Evolutionary conservation across 2,329 filamentous ascomycete genomes (phyloP), one percentile per base, ranked within the genome.

Genomic region (Beauveria varroae): DNA sequence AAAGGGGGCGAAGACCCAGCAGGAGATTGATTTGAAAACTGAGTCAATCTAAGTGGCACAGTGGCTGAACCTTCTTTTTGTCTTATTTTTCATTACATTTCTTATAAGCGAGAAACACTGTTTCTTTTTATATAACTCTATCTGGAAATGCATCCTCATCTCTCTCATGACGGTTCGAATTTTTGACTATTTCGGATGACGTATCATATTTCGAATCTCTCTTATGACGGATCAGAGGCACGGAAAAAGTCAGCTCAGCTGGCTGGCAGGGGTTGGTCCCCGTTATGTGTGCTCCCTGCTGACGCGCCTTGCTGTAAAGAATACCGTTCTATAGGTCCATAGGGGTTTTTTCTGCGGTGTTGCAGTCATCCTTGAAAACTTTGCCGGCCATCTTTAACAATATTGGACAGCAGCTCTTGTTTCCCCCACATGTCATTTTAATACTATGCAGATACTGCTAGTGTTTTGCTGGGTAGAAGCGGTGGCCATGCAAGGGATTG

Each of bases 401-500:
- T 53, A 53, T 53, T 53, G 34, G n/a, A 30, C 20, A 12, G 34
- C 34, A 12, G 34, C 34, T 37, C 28, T 9, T 18, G 49, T 34
- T 20, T 41, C 18, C 52, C 52, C 52, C 52, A 55, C 52, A 44
- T 40, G 22, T 44, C 52, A 55, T 55, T 44, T 55, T 44, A 55
- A 43, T 55, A 55, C 7, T 43, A 14, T 44, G 40, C 30, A 22
- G 14, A 16, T 37, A 37, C 8, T 16, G 34, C 34, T 55, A 43
- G 18, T 43, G n/a, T 47, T 47, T 22, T 47, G 44, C 24, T 56
- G 26, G 54, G 54, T 56, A 56, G 34, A 34, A 37, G 41, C n/a
- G 41, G 62, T 47, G 58, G 40, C 58, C 51, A 41, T 47, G 57
- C 16, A 52, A 54, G 53, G 37, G 53, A 55, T 65, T 14, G 12